These are phyloP conservation scores for Adansonia digitata DNA, from an alignment of 345 rosid species.

Conservation along the genomic window DNA sequence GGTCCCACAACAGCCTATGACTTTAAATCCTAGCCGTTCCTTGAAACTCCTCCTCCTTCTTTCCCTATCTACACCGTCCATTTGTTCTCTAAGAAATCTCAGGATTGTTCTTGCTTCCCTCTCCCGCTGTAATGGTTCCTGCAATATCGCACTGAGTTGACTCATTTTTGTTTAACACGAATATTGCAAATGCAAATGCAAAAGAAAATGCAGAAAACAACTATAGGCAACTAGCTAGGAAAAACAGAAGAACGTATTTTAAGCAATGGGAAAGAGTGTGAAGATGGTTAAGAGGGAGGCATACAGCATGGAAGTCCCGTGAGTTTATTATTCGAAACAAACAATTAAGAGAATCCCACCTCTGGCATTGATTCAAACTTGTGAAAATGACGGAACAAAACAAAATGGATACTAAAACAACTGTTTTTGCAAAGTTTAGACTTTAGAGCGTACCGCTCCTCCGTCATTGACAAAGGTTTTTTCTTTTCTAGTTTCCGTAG, in stretches of 20 bases:
- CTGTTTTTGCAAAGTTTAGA: background rate
- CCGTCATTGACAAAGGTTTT: background rate
- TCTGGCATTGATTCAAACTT: background rate
- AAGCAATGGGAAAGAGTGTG: background rate
- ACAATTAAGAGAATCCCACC: conserved; percentile 20
- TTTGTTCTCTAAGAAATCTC: conserved; percentile 45
- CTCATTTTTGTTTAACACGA: conserved; percentile 34
- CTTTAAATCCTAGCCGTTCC: conserved; percentile 61
- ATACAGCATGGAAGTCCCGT: conserved; percentile 39
- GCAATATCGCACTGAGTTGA: conserved; percentile 39
- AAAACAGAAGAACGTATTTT: background rate
- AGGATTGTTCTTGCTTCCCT: conserved; percentile 41
- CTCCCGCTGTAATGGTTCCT: conserved; percentile 27
- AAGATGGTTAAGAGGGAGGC: background rate
- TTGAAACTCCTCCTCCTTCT: conserved; percentile 44
- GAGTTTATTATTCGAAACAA: conserved; percentile 25
- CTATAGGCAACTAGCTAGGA: background rate
- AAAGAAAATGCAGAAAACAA: background rate
- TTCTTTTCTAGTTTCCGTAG: background rate
- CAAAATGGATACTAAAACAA: background rate
- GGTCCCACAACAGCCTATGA: conserved; percentile 70
- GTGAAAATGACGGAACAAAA: conserved; percentile 6
- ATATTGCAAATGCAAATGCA: background rate
- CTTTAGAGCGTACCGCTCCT: conserved; percentile 4
- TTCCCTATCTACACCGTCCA: conserved; percentile 42